Base-by-base conservation (phyloP, 2,329 filamentous ascomycete genomes). In the Tolypocladium cylindrosporum region DNA sequence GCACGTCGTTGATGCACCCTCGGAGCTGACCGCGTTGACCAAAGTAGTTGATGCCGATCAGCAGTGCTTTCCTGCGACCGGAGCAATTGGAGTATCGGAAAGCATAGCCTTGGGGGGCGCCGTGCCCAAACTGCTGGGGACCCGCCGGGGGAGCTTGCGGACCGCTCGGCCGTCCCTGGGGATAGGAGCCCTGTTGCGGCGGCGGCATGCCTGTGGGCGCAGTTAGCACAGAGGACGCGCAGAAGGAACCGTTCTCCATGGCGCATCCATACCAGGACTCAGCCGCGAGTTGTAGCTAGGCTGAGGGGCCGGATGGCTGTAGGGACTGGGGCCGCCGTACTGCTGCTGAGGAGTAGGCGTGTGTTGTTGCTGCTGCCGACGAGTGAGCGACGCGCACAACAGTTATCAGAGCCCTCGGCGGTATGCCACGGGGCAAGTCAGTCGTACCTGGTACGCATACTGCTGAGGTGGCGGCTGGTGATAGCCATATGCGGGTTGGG, bases 1-100 rank as follows among this genome's bases (percentile, higher is more conserved):
- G 90, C 50, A 97, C 93, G 71, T 97, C 93, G 70, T 97, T 97
- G 78, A 97, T 97, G 69, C 93, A 97, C 52, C 93, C 93, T 59
- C 91, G 82, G 54, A 97, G 79, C 77, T 97, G 90, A 36, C 92
- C 92, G 59, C 90, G 85, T 75, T 97, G 92, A 55, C 89, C 87
- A 70, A 97, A 97, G 75, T 97, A 97, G 75, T 97, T 97, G 78
- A 97, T 96, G 57, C 93, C 93, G 65, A 97, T 93, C 61, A 97
- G 75, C 37, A 97, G 77, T 5, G 92, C 93, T 76, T 97, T 97
- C 69, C 92, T 81, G 66, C 86, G 85, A 52, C 92, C 93, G 6
- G 89, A 95, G 71, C 92, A 97, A 64, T 88, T 88, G 53, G 91
- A 96, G 74, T 97, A 97, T 72, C 93, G 89, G 74, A 92, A 97